Percentiles rank a stretch among this genome's conserved stretches.
phyloP scores from a whole-genome alignment of 2,329 filamentous ascomycete species.

The Aspergillus niger region DNA sequence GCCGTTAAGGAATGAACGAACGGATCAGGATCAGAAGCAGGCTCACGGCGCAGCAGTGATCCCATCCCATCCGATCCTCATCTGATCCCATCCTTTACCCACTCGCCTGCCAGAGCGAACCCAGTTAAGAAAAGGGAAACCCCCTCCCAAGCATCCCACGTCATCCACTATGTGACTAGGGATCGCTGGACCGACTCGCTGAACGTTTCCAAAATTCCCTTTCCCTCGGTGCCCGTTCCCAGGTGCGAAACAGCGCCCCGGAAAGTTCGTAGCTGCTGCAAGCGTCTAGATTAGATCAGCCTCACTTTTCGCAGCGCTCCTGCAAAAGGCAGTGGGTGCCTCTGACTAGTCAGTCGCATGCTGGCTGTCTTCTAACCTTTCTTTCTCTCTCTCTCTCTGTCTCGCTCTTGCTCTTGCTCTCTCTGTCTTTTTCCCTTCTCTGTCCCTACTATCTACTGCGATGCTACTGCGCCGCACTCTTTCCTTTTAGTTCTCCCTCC shows the following conservation, averaged over 20 bases:
- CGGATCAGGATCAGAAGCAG: not conserved
- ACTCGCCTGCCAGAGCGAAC: not conserved
- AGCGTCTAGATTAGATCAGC: slow-evolving; percentile 16
- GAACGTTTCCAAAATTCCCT: slow-evolving; percentile 2
- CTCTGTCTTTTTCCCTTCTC: slow-evolving; percentile 2
- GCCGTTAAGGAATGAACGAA: slow-evolving; percentile 2
- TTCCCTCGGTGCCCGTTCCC: slow-evolving; percentile 4
- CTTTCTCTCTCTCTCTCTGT: slow-evolving; percentile 9
- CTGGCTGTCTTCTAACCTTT: slow-evolving; percentile 9
- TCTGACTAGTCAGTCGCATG: slow-evolving; percentile 17
- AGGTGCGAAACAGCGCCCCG: slow-evolving; percentile 8
- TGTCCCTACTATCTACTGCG: not conserved
- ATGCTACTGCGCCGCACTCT: not conserved
- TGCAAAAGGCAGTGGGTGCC: slow-evolving; percentile 18
- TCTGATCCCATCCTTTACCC: not conserved
- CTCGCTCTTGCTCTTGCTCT: not conserved
- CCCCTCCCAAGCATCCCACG: slow-evolving; percentile 11
- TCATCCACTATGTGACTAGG: slow-evolving; percentile 13
- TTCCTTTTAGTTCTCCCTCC: not conserved
- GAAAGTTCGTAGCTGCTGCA: slow-evolving; percentile 13
- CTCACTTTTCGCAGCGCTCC: slow-evolving; percentile 18
- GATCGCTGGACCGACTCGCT: not conserved
- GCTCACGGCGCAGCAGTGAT: not conserved
- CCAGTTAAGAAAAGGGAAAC: not conserved
- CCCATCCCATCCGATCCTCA: too few relatives aligned